Evolutionary conservation across 129 eudicot genomes (phyloP).

Genomic region (Chrysanthemum makinoi): DNA sequence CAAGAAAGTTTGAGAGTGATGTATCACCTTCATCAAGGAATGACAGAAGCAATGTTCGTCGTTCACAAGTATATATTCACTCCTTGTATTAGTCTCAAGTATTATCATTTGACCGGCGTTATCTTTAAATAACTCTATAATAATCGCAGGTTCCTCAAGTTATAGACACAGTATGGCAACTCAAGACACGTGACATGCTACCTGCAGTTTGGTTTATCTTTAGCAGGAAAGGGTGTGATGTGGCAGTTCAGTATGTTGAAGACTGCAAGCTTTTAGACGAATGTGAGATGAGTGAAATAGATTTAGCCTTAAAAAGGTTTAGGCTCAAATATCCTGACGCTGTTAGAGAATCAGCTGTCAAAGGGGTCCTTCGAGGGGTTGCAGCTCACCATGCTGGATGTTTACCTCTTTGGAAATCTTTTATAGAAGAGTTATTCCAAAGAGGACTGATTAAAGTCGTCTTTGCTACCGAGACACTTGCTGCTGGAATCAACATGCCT

Average conservation of each 20-base stretch:
- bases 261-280: constrained; percentile 74
- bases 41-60: constrained; percentile 57
- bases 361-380: constrained; percentile 85
- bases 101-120: not conserved
- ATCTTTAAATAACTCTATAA: not conserved
- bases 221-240: constrained; percentile 99
- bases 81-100: constrained; percentile 1
- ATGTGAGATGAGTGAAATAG: constrained; percentile 78
- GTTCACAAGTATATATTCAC: constrained; percentile 64
- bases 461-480: constrained; percentile 98
- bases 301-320: constrained; percentile 75
- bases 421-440: constrained; percentile 91
- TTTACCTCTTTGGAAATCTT: constrained; percentile 96
- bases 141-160: constrained; percentile 85
- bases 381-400: constrained; percentile 99
- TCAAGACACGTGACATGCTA: constrained; percentile 75
- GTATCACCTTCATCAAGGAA: constrained; percentile 62
- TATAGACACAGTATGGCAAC: constrained; percentile 77
- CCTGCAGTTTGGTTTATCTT: constrained; percentile 99
- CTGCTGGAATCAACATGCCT: constrained; percentile 99
- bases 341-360: constrained; percentile 78
- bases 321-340: constrained; percentile 88
- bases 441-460: constrained; percentile 89
- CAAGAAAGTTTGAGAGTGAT: constrained; percentile 56
- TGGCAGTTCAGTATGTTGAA: constrained; percentile 85